These are phyloP conservation scores for Trichoderma guizhouense DNA, from an alignment of 2,329 filamentous ascomycete genomes.

Conservation along the genomic window DNA sequence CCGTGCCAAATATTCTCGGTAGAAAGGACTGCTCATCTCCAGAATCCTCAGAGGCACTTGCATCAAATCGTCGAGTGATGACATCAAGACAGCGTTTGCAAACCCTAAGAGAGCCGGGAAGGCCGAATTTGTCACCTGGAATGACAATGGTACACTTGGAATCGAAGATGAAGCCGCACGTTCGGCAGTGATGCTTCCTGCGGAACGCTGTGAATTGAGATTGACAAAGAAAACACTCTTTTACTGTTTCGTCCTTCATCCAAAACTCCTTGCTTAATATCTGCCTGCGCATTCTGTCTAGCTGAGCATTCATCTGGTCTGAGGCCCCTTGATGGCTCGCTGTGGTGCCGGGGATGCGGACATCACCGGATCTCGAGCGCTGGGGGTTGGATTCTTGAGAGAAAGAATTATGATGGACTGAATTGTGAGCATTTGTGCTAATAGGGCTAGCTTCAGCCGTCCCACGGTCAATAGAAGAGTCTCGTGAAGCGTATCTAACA, in stretches of 20 bases:
- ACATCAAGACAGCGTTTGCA: conserved; percentile 91
- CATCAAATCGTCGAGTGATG: conserved; percentile 85
- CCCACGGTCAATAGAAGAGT: conserved; percentile 57
- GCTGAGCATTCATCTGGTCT: conserved; percentile 57
- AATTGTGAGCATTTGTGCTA: conserved; percentile 57
- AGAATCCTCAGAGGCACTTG: conserved; percentile 82
- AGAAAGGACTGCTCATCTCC: conserved; percentile 72
- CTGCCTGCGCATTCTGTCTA: conserved; percentile 75
- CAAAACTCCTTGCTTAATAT: conserved; percentile 94
- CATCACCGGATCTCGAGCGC: conserved; percentile 43
- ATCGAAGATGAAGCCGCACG: conserved; percentile 97
- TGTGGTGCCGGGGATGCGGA: conserved; percentile 55
- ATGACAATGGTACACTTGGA: conserved; percentile 94
- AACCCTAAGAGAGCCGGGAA: conserved; percentile 77
- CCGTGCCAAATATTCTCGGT: conserved; percentile 58
- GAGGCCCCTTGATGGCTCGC: conserved; percentile 52
- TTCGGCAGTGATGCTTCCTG: conserved; percentile 93
- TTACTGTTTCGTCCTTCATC: conserved; percentile 99
- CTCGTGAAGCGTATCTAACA: conserved; percentile 48
- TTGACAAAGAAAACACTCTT: conserved; percentile 92
- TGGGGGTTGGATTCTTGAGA: conserved; percentile 44
- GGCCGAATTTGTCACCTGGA: conserved; percentile 80
- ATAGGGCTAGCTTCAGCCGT: conserved; percentile 55
- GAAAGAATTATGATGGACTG: conserved; percentile 56
- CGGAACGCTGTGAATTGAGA: conserved; percentile 89